These are phyloP conservation scores for Ceratocystis huliohia DNA, from an alignment of 2,329 filamentous ascomycete genomes.

Conservation along the genomic window DNA sequence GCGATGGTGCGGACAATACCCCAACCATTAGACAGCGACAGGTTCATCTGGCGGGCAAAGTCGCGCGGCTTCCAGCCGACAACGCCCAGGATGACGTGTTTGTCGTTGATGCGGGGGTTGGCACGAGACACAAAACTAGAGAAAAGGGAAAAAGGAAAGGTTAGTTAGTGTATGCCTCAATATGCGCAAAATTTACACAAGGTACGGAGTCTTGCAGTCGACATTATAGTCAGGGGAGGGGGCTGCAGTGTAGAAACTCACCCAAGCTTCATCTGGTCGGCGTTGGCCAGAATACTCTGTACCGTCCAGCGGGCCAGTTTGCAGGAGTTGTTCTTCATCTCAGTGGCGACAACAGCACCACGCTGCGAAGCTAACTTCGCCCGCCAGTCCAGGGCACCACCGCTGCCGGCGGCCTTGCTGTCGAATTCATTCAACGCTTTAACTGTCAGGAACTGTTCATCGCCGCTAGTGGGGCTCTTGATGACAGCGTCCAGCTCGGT, in stretches of 20 bases:
- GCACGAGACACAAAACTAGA: conserved; percentile 81
- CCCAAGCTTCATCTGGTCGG: conserved; percentile 98
- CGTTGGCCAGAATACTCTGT: conserved; percentile 89
- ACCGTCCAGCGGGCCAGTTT: conserved; percentile 97
- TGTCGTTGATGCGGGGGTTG: conserved; percentile 83
- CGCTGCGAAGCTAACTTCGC: conserved; percentile 87
- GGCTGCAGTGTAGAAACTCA: conserved; percentile 33
- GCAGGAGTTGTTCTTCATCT: conserved; percentile 99
- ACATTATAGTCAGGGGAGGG: neutral
- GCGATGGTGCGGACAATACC: conserved; percentile 96
- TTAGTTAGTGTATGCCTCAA: neutral
- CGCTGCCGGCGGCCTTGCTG: conserved; percentile 89
- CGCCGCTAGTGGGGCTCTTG: conserved; percentile 85
- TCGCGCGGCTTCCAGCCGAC: conserved; percentile 96
- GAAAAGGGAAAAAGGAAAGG: conserved; percentile 25
- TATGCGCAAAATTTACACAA: neutral
- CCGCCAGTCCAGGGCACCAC: conserved; percentile 92
- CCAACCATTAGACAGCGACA: conserved; percentile 95
- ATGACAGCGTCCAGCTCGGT: conserved; percentile 91
- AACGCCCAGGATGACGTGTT: conserved; percentile 90
- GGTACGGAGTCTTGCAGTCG: neutral
- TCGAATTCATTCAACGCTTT: conserved; percentile 99
- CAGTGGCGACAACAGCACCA: conserved; percentile 92
- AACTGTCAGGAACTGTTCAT: conserved; percentile 82
- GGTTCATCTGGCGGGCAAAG: conserved; percentile 95